Percentiles rank a stretch among this genome's conserved stretches.
phyloP scores from a whole-genome alignment of 2,329 filamentous ascomycete genomes.

The Ceratocystiopsis minuta region DNA sequence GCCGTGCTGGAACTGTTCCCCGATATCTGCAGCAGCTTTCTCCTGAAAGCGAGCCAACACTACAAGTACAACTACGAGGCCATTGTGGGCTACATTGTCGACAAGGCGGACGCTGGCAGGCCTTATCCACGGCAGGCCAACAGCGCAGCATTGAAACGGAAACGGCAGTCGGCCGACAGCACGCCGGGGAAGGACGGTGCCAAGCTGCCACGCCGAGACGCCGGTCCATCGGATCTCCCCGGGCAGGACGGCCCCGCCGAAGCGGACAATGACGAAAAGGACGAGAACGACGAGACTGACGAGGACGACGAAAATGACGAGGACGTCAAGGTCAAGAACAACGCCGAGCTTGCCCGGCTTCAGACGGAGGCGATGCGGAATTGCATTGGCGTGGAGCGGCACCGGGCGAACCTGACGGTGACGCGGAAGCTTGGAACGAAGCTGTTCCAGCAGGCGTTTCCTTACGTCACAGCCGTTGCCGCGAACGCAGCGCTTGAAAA shows the following conservation, averaged over 20 bases:
- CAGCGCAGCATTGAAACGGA: neutral
- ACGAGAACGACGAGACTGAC: slow-evolving; percentile 7
- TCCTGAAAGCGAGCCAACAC: slow-evolving; percentile 14
- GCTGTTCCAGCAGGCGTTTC: slow-evolving; percentile 20
- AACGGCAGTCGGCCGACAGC: too few species aligned
- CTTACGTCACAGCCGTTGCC: slow-evolving; percentile 15
- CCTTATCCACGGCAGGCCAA: slow-evolving; percentile 20
- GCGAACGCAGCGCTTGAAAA: slow-evolving; percentile 10
- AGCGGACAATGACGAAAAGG: slow-evolving; percentile 4
- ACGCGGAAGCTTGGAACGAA: too few species aligned
- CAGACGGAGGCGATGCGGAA: too few species aligned
- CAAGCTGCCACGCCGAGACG: too few species aligned
- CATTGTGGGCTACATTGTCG: slow-evolving; percentile 22
- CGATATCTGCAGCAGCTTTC: slow-evolving; percentile 24
- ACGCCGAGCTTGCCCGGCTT: too few species aligned
- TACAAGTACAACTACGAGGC: slow-evolving; percentile 14
- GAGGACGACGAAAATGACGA: slow-evolving; percentile 9
- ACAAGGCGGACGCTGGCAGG: slow-evolving; percentile 20
- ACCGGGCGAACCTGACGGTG: too few species aligned
- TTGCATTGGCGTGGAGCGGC: too few species aligned
- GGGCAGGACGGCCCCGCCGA: slow-evolving; percentile 4
- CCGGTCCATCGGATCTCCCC: too few species aligned
- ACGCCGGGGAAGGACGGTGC: too few species aligned
- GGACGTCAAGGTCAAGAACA: slow-evolving; percentile 2
- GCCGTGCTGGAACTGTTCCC: slow-evolving; percentile 22